Percentiles rank a stretch among this genome's conserved stretches.
phyloP scores from a whole-genome alignment of 805 yeast genomes.

The Starmera dryadoides region DNA sequence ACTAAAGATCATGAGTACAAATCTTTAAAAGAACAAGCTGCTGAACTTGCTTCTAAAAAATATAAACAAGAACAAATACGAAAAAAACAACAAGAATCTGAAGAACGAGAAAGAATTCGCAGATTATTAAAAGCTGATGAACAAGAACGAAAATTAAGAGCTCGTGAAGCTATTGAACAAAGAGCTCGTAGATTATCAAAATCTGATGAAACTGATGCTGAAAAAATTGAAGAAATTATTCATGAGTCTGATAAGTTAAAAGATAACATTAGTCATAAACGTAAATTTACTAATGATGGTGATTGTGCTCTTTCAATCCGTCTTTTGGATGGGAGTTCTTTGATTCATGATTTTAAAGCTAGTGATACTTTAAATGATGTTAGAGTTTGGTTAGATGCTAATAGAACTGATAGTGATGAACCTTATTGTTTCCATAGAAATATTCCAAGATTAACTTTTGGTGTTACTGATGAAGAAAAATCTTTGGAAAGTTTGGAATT shows the following conservation, averaged over 20 bases:
- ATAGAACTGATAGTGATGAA: conserved; percentile 39
- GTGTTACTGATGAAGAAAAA: conserved; percentile 52
- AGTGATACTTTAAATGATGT: conserved; percentile 45
- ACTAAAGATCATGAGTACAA: conserved; percentile 4
- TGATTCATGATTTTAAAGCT: conserved; percentile 43
- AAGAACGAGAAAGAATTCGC: conserved; percentile 51
- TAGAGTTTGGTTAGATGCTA: conserved; percentile 50
- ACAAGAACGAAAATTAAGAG: conserved; percentile 31
- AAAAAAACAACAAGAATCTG: conserved; percentile 28
- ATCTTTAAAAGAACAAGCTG: conserved; percentile 33
- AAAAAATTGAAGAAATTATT: conserved; percentile 16
- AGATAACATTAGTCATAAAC: conserved; percentile 11
- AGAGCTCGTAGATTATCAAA: conserved; percentile 15
- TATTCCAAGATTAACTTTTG: conserved; percentile 57
- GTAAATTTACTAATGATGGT: conserved; percentile 1
- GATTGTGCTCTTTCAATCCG: conserved; percentile 48
- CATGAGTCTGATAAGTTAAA: conserved; percentile 10
- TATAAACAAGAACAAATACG: conserved; percentile 31
- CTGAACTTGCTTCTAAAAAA: conserved; percentile 28
- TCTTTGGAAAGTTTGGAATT: conserved; percentile 49
- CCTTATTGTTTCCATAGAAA: conserved; percentile 41
- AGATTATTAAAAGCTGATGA: conserved; percentile 46
- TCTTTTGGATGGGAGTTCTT: conserved; percentile 57
- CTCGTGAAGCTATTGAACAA: conserved; percentile 9
- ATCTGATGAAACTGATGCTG: conserved; percentile 15